Evolutionary conservation across 164 flowering plant species (phyloP).

Genomic region (Chloranthus sessilifolius): DNA sequence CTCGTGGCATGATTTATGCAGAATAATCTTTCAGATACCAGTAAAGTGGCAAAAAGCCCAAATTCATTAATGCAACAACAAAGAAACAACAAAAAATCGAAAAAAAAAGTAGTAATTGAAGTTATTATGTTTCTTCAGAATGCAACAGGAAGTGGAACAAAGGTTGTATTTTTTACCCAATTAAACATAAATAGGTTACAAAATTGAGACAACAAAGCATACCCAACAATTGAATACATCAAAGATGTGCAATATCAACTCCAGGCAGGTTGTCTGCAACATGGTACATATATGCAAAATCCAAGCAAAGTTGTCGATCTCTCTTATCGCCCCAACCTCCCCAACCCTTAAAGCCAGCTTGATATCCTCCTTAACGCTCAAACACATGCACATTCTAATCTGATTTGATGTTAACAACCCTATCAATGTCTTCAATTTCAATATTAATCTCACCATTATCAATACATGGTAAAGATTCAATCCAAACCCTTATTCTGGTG

Average conservation of each 20-base stretch:
- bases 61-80: no score
- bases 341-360: conserved; percentile 98
- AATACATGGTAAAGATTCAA: no score
- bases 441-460: conserved; percentile 60
- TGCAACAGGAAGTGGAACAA: no score
- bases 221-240: neutral
- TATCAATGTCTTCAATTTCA: conserved; percentile 52
- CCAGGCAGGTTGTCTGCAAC: conserved; percentile 8
- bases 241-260: neutral
- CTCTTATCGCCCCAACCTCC: conserved; percentile 98
- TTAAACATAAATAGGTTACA: no score
- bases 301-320: conserved; percentile 70
- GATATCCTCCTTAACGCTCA: conserved; percentile 58
- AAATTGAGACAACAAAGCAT: neutral
- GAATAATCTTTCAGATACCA: no score
- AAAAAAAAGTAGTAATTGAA: no score
- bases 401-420: conserved; percentile 47
- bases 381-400: conserved; percentile 51
- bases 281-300: conserved; percentile 67
- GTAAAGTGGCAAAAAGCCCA: no score
- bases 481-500: no score
- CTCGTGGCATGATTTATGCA: no score
- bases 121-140: no score
- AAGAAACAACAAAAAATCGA: no score
- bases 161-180: no score